Conservation (phyloP, 208 protist genomes). For the Leishmania major region DNA sequence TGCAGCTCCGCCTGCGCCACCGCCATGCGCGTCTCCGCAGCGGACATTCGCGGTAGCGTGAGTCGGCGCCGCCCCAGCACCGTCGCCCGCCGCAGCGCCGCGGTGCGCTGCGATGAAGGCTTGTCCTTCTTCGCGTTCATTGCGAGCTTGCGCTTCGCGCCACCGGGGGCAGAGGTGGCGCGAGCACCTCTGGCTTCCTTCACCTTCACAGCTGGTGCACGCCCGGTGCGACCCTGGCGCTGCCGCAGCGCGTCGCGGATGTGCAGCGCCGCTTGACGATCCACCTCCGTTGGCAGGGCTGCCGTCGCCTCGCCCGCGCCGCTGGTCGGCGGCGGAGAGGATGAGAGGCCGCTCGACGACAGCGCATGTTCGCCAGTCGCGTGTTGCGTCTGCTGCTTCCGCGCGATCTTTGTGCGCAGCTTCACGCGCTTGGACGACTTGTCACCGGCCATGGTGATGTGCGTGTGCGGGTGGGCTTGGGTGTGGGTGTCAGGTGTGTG, state of each 20-base stretch:
- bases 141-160: constrained; percentile 1
- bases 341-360: not conserved
- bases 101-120: constrained; percentile 11
- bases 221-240: constrained; percentile 19
- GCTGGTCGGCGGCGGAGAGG: not conserved
- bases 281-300: not conserved
- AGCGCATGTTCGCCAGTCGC: not conserved
- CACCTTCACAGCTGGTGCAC: not conserved
- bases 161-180: not conserved
- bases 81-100: constrained; percentile 21
- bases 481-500: not conserved
- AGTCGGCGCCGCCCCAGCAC: constrained; percentile 17
- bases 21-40: constrained; percentile 55
- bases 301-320: not conserved
- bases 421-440: constrained; percentile 34
- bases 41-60: constrained; percentile 13
- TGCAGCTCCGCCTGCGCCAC: constrained; percentile 53
- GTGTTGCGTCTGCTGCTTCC: constrained; percentile 8
- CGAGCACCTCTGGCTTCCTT: not conserved
- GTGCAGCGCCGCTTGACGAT: constrained; percentile 10
- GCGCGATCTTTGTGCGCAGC: constrained; percentile 20
- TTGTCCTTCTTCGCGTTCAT: constrained; percentile 26
- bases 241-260: constrained; percentile 31
- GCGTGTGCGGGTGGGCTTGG: not conserved
- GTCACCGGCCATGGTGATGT: constrained; percentile 16